phyloP scores from a whole-genome alignment of 2,329 filamentous ascomycete genomes.

The Amphichorda felina region DNA sequence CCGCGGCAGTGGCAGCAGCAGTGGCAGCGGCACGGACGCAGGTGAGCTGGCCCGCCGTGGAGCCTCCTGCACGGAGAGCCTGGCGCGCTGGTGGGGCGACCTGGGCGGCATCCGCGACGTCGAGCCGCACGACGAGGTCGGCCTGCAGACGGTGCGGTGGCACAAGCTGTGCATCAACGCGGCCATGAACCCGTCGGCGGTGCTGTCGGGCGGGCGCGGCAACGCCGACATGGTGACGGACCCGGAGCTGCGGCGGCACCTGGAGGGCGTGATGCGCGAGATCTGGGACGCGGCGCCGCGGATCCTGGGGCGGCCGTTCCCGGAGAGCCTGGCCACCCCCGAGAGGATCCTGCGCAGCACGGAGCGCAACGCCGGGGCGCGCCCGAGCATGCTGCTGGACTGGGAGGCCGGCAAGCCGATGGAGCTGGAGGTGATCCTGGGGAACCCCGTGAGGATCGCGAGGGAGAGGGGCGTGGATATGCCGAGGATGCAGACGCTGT shows the following conservation, averaged over 20 bases:
- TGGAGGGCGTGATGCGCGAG: slow-evolving; percentile 58
- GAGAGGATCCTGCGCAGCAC: slow-evolving; percentile 53
- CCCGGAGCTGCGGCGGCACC: slow-evolving; percentile 47
- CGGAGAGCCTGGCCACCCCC: slow-evolving; percentile 43
- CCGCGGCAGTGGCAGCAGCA: slow-evolving; percentile 10
- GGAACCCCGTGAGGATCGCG: slow-evolving; percentile 57
- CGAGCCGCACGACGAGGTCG: slow-evolving; percentile 50
- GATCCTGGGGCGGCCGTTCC: slow-evolving; percentile 50
- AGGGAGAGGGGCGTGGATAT: slow-evolving; percentile 50
- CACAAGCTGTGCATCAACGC: slow-evolving; percentile 70
- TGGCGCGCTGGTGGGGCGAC: slow-evolving; percentile 40
- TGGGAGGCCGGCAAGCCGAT: slow-evolving; percentile 55
- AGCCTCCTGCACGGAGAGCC: slow-evolving; percentile 28
- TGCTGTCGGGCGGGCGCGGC: slow-evolving; percentile 50
- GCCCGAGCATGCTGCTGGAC: slow-evolving; percentile 57
- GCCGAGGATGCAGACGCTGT: slow-evolving; percentile 54
- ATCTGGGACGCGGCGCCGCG: slow-evolving; percentile 51
- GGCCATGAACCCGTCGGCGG: slow-evolving; percentile 61
- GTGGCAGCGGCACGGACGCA: slow-evolving; percentile 4
- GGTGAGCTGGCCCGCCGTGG: slow-evolving; percentile 20
- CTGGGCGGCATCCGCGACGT: slow-evolving; percentile 54
- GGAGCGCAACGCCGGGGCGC: slow-evolving; percentile 50
- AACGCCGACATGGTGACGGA: slow-evolving; percentile 57
- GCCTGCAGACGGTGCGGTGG: slow-evolving; percentile 60
- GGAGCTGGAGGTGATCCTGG: slow-evolving; percentile 62